Conservation (phyloP, 2,329 filamentous ascomycete genomes). For the Chrysoporthe austroafricana region DNA sequence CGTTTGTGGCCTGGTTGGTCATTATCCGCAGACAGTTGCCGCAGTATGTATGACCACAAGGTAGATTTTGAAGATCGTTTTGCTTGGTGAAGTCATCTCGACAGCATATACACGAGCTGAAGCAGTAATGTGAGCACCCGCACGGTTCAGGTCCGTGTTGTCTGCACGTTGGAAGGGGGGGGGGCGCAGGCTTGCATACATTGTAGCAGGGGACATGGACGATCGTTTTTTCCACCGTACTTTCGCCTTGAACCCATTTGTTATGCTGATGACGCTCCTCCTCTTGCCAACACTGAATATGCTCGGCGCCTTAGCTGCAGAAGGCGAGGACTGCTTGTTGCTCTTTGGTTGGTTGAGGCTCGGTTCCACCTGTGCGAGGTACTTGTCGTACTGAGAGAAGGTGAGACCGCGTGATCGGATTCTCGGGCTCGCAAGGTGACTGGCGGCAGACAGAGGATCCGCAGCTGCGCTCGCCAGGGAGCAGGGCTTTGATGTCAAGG, state of each 20-base stretch:
- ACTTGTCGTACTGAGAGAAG: conserved; percentile 58
- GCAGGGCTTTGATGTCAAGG: conserved; percentile 49
- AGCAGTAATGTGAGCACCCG: conserved; percentile 5
- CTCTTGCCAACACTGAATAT: conserved; percentile 50
- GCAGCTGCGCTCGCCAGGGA: conserved; percentile 36
- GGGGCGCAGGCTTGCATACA: conserved; percentile 18
- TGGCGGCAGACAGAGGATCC: conserved; percentile 31
- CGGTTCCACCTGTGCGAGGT: conserved; percentile 50
- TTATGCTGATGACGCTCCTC: conserved; percentile 51
- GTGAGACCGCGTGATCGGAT: conserved; percentile 45
- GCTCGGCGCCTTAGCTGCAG: conserved; percentile 41
- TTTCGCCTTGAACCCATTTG: conserved; percentile 47
- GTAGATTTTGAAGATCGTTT: conserved; percentile 51
- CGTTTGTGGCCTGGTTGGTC: conserved; percentile 56
- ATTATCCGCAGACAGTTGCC: conserved; percentile 56
- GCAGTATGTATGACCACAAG: conserved; percentile 64
- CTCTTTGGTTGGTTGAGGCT: conserved; percentile 49
- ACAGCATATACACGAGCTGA: conserved; percentile 61
- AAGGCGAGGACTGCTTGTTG: conserved; percentile 36
- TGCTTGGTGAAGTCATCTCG: conserved; percentile 54
- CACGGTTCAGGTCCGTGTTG: not conserved
- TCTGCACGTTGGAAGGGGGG: not conserved
- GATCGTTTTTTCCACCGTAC: conserved; percentile 47
- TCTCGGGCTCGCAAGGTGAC: conserved; percentile 32
- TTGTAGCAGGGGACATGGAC: conserved; percentile 35